Conservation (phyloP, 2,329 filamentous ascomycete genomes). For the Venturia pyrina region DNA sequence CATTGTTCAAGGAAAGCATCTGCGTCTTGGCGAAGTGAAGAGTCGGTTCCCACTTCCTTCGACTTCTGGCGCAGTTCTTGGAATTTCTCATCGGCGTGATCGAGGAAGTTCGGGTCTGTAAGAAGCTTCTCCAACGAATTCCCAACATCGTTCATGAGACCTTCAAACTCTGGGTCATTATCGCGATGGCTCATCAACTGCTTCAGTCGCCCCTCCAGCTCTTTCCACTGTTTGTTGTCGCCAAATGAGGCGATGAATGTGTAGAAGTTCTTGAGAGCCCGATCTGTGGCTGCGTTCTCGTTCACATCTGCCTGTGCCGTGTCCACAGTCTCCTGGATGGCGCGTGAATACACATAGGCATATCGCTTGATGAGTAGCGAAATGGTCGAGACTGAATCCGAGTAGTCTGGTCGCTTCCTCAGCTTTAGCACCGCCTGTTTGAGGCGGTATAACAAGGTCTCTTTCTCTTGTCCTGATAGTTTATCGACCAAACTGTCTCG, state of each 20-base stretch:
- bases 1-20: constrained; percentile 61
- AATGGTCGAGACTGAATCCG: constrained; percentile 73
- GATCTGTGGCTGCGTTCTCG: constrained; percentile 63
- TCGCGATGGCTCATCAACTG: constrained; percentile 63
- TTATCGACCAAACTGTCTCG: constrained; percentile 65
- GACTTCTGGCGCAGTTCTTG: constrained; percentile 48
- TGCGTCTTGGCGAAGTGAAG: constrained; percentile 61
- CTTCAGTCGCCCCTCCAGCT: constrained; percentile 58
- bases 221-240: constrained; percentile 62
- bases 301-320: constrained; percentile 61
- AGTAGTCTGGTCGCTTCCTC: constrained; percentile 69
- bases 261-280: constrained; percentile 73
- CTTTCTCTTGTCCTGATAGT: constrained; percentile 59
- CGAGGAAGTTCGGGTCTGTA: constrained; percentile 77
- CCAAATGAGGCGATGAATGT: constrained; percentile 71
- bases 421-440: constrained; percentile 68
- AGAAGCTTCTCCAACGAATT: constrained; percentile 70
- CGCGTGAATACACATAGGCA: constrained; percentile 65
- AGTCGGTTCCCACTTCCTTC: constrained; percentile 50
- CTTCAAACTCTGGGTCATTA: constrained; percentile 73
- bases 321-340: constrained; percentile 55
- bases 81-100: constrained; percentile 59
- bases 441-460: constrained; percentile 63
- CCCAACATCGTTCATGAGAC: constrained; percentile 62
- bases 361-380: constrained; percentile 69